A percentile compares a stretch with the other conserved stretches of the same genome.
These are phyloP conservation scores for Ceratobasidium sp. DNA, from an alignment of 1,284 basidiomycete genomes.

Conservation along the genomic window DNA sequence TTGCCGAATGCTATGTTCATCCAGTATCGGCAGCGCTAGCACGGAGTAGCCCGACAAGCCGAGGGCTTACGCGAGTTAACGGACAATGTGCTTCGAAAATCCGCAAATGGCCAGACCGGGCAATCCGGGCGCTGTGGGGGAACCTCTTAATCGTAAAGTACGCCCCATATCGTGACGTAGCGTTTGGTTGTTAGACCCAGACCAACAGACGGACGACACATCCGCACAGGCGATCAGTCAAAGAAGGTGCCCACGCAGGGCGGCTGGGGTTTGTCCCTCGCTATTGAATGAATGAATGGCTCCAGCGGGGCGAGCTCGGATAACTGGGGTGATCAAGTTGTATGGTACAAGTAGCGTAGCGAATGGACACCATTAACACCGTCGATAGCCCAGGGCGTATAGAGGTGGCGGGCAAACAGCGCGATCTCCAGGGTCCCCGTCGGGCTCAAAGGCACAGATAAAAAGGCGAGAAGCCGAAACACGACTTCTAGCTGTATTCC, in stretches of 20 bases:
- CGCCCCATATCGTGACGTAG: conserved; percentile 24
- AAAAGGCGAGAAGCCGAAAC: conserved; percentile 40
- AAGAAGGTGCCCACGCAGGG: conserved; percentile 26
- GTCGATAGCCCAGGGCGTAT: not conserved
- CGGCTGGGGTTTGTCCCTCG: conserved; percentile 8
- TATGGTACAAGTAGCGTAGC: not conserved
- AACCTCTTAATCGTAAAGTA: conserved; percentile 4
- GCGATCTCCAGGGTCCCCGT: conserved; percentile 11
- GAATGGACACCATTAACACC: not conserved
- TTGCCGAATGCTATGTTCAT: not conserved
- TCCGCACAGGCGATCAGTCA: conserved; percentile 29
- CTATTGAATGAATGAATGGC: not conserved
- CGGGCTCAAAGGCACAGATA: conserved; percentile 26
- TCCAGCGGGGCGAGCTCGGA: not conserved
- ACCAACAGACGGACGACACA: conserved; percentile 29
- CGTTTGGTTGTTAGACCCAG: conserved; percentile 16
- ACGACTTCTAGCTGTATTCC: conserved; percentile 23
- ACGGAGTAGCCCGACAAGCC: not conserved
- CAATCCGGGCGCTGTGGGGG: conserved; percentile 9
- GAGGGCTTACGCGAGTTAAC: not conserved
- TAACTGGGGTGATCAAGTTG: not conserved
- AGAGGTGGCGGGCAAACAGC: not conserved
- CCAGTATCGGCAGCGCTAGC: not conserved
- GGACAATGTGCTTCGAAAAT: conserved; percentile 11
- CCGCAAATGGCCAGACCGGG: conserved; percentile 1